Conservation (phyloP, 176 grass and related monocot genomes). For the Juncus effusus region DNA sequence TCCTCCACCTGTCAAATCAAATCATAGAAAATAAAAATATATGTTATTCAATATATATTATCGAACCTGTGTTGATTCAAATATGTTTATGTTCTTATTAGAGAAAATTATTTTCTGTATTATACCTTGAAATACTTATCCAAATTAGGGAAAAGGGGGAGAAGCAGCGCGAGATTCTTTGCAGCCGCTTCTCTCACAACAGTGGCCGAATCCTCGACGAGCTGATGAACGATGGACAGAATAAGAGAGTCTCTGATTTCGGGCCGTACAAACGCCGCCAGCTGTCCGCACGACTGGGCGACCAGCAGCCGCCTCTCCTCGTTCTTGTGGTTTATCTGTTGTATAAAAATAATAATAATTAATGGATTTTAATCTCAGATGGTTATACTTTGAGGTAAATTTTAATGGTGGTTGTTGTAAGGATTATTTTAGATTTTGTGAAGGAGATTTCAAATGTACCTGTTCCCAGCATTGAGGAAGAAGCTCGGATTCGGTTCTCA, state of each 20-base stretch:
- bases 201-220: slow-evolving; percentile 83
- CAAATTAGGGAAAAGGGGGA: slow-evolving; percentile 80
- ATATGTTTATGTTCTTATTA: too few species aligned
- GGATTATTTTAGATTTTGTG: too few species aligned
- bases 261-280: slow-evolving; percentile 77
- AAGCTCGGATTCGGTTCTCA: slow-evolving; percentile 96
- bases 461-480: slow-evolving; percentile 99
- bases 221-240: slow-evolving; percentile 95
- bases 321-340: slow-evolving; percentile 96
- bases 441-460: too few species aligned
- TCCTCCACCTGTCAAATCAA: slow-evolving; percentile 76
- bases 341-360: too few species aligned
- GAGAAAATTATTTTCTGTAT: not conserved
- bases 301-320: slow-evolving; percentile 88
- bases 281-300: slow-evolving; percentile 90
- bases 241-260: slow-evolving; percentile 99
- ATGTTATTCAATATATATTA: too few species aligned
- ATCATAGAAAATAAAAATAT: slow-evolving; percentile 21
- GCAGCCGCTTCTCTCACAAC: slow-evolving; percentile 91
- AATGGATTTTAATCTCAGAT: too few species aligned
- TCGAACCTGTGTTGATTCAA: too few species aligned
- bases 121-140: slow-evolving; percentile 98
- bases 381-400: too few species aligned
- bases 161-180: slow-evolving; percentile 80
- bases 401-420: too few species aligned